Conservation (phyloP, 805 yeast species). For the Suhomyces sp. region DNA sequence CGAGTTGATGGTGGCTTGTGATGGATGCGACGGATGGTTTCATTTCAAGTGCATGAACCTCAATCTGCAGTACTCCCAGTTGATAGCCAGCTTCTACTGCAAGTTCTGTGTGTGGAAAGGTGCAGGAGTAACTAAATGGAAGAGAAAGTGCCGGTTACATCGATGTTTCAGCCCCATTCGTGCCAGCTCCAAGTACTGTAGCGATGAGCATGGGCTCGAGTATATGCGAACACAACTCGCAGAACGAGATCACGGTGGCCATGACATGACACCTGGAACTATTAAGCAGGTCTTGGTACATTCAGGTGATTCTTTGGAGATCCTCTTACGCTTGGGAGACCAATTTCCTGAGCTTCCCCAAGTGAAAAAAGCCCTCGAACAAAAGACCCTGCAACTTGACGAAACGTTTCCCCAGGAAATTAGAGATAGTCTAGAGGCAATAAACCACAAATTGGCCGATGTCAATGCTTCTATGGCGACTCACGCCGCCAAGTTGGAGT, state of each 20-base stretch:
- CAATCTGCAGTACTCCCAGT: constrained; percentile 45
- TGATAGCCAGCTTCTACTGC: constrained; percentile 68
- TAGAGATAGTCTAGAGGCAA: constrained; percentile 14
- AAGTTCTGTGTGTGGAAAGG: constrained; percentile 62
- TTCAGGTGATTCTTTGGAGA: constrained; percentile 17
- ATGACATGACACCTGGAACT: constrained; percentile 13
- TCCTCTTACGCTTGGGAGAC: constrained; percentile 26
- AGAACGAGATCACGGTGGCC: neutral
- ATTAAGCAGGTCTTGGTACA: constrained; percentile 24
- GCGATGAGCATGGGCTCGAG: constrained; percentile 61
- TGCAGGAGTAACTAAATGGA: constrained; percentile 61
- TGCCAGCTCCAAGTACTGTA: constrained; percentile 67
- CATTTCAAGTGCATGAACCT: constrained; percentile 77
- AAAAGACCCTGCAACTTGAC: constrained; percentile 13
- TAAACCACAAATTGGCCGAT: constrained; percentile 15
- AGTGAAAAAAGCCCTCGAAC: constrained; percentile 23
- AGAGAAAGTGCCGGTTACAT: constrained; percentile 65
- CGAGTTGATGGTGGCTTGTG: constrained; percentile 89
- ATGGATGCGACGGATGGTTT: constrained; percentile 94
- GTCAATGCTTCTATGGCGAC: constrained; percentile 12
- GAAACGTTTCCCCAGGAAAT: constrained; percentile 17
- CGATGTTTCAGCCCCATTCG: constrained; percentile 56
- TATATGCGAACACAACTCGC: constrained; percentile 35
- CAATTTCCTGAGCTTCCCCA: constrained; percentile 40
- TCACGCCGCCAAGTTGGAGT: constrained; percentile 15